phyloP scores from a whole-genome alignment of 140 eudicot genomes.

The Oenanthe javanica region DNA sequence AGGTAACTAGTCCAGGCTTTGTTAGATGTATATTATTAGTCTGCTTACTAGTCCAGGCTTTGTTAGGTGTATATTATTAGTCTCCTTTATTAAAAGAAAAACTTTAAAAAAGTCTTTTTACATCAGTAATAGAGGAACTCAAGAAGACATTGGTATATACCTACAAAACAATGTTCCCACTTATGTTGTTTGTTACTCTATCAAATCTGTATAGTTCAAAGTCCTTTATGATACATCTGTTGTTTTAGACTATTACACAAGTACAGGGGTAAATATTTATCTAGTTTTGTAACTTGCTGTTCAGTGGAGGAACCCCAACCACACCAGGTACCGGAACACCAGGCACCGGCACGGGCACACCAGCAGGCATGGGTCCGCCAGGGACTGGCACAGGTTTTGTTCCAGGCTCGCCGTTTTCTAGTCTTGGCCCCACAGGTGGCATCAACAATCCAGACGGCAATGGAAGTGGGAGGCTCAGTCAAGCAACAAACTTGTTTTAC shows the following conservation, averaged over 20 bases:
- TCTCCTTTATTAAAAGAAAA: neutral
- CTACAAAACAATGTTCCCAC: neutral
- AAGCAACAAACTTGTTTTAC: conserved; percentile 13
- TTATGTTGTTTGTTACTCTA: neutral
- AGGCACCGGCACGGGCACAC: conserved; percentile 32
- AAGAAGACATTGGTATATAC: neutral
- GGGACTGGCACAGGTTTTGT: conserved; percentile 7
- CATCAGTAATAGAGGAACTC: neutral
- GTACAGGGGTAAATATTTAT: neutral
- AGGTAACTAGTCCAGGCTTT: neutral
- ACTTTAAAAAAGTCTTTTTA: neutral
- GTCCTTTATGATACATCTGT: neutral
- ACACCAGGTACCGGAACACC: conserved; percentile 17
- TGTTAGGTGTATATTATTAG: neutral
- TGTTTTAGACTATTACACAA: neutral
- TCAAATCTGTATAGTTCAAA: neutral
- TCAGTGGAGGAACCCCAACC: conserved; percentile 13
- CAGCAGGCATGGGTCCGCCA: conserved; percentile 16
- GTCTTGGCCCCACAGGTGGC: conserved; percentile 49
- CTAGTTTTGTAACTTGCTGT: neutral
- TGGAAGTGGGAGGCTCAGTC: conserved; percentile 12
- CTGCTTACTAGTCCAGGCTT: neutral
- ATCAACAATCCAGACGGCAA: conserved; percentile 26
- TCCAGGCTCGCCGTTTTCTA: conserved; percentile 20
- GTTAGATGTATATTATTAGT: neutral